phyloP scores from a whole-genome alignment of 495 filamentous ascomycete genomes.

The Hypoxylon intermedium region DNA sequence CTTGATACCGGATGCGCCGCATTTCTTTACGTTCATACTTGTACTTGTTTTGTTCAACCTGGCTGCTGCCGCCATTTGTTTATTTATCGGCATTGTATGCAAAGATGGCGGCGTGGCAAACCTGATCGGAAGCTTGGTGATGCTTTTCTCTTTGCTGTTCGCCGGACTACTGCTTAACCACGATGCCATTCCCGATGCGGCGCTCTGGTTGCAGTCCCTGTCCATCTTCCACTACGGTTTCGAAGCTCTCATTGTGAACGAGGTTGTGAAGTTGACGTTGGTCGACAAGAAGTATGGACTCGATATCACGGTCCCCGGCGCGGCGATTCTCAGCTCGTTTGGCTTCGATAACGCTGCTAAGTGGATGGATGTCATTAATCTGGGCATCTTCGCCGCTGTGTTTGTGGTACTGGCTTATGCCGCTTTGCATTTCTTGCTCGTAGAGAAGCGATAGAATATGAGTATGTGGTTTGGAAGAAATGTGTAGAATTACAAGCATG shows the following conservation, averaged over 20 bases:
- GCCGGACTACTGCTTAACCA: conserved; percentile 93
- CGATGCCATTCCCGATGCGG: conserved; percentile 82
- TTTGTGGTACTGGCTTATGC: conserved; percentile 90
- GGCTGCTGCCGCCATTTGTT: conserved; percentile 87
- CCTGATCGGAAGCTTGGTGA: conserved; percentile 91
- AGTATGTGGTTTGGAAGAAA: neutral
- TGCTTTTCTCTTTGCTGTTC: conserved; percentile 97
- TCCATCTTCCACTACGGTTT: conserved; percentile 99
- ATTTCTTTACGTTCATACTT: conserved; percentile 91
- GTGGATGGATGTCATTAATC: conserved; percentile 83
- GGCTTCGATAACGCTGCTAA: conserved; percentile 85
- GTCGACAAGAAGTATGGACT: conserved; percentile 93
- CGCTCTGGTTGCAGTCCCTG: conserved; percentile 90
- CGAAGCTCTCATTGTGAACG: conserved; percentile 95
- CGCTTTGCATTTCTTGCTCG: conserved; percentile 91
- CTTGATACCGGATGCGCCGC: conserved; percentile 78
- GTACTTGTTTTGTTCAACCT: conserved; percentile 96
- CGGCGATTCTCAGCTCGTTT: conserved; percentile 91
- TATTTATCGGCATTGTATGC: conserved; percentile 97
- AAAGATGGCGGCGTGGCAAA: conserved; percentile 92
- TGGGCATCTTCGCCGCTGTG: conserved; percentile 79
- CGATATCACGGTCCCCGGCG: conserved; percentile 94
- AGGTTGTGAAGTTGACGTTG: conserved; percentile 88
- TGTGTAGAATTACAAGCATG: conserved; percentile 33
- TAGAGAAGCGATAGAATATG: conserved; percentile 77